Base-by-base conservation (phyloP, 2,329 filamentous ascomycete genomes). In the Colletotrichum endophyticum region DNA sequence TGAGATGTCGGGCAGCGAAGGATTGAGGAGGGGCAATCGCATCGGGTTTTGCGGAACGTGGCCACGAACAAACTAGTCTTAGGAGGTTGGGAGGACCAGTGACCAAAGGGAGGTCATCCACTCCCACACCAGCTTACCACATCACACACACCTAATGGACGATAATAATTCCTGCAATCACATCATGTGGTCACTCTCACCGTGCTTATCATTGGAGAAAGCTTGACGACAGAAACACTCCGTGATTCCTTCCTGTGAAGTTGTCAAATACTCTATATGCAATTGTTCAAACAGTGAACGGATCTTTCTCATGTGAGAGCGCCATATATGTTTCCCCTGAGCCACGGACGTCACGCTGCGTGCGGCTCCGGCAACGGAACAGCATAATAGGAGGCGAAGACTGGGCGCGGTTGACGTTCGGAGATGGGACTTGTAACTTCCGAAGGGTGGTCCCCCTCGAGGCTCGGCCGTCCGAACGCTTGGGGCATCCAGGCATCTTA, bases 381-480 rank as follows among this genome's bases (percentile, higher is more conserved):
- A 59, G 27, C 56, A 28, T 27, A 59, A 66, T n/a, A 36, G 25
- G 25, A 49, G 19, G 36, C 25, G 36, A 53, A 15, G 32, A 44
- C 15, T 67, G 32, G 28, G 22, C 34, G 53, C 36, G 57, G 44
- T 28, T 30, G 30, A 39, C 36, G 28, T 75, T 53, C 59, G 71
- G 70, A 70, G 70, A 39, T 62, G 70, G 39, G 28, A n/a, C 32
- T 44, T 28, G 61, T 39, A 59, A 70, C 70, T 64, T 66, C 70
- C 64, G 32, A 76, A 70, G 32, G 49, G 62, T 16, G 19, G 28
- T 11, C 28, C 28, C 19, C 2, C 1, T 30, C 19, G 59, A 34
- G 44, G 36, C 64, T 70, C 74, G 66, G 74, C 64, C 71, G 59
- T 73, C 74, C 70, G 74, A 76, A 74, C 70, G 70, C 74, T 53